These are phyloP conservation scores for Bremia lactucae DNA, from an alignment of 352 stramenopile species.

Conservation along the genomic window DNA sequence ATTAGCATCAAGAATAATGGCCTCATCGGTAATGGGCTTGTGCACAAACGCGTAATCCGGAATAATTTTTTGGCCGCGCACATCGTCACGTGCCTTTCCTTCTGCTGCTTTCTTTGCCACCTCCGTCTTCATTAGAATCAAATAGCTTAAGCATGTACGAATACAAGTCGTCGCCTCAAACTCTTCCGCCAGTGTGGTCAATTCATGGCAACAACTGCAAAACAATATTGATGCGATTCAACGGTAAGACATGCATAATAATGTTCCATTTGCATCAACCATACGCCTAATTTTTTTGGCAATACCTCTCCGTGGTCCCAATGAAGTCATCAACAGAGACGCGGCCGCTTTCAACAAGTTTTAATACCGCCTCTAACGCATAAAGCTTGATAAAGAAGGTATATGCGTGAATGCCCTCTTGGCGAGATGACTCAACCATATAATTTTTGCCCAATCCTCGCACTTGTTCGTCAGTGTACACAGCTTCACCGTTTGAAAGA, in stretches of 20 bases:
- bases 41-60: slow-evolving; percentile 64
- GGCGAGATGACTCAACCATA: slow-evolving; percentile 55
- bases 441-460: slow-evolving; percentile 78
- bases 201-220: slow-evolving; percentile 22
- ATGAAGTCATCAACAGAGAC: slow-evolving; percentile 24
- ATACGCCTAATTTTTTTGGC: too few relatives aligned
- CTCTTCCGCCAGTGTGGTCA: slow-evolving; percentile 35
- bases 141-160: slow-evolving; percentile 43
- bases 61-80: slow-evolving; percentile 55
- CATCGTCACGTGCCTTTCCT: slow-evolving; percentile 63
- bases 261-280: too few relatives aligned
- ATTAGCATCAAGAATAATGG: slow-evolving; percentile 34
- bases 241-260: too few relatives aligned
- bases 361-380: slow-evolving; percentile 50
- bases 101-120: slow-evolving; percentile 49
- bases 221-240: too few relatives aligned
- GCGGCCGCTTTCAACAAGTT: slow-evolving; percentile 17
- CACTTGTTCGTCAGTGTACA: slow-evolving; percentile 72
- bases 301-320: slow-evolving; percentile 25
- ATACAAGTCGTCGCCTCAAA: slow-evolving; percentile 26
- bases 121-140: slow-evolving; percentile 38
- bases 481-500: slow-evolving; percentile 32
- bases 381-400: slow-evolving; percentile 79
- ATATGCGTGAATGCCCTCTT: slow-evolving; percentile 53
- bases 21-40: slow-evolving; percentile 31